Base-by-base conservation (phyloP, 306 rosid species). In the Cucurbita pepo region DNA sequence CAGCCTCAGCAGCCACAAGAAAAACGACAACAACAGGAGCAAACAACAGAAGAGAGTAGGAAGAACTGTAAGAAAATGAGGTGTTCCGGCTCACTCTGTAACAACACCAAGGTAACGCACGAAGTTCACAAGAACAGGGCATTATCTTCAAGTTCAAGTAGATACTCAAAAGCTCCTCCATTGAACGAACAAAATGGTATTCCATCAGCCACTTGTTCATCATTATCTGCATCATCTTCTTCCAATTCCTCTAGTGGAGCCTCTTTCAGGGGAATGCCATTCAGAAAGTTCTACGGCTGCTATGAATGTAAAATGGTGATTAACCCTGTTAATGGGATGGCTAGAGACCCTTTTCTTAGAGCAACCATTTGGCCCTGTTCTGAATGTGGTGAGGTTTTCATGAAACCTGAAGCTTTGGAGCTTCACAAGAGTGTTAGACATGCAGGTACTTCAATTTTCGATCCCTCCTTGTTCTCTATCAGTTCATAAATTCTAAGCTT, bases 301-400 rank as follows among this genome's bases (percentile, higher is more conserved):
- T 91, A 91, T 43, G 99, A 94, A 79, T 94, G 99, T 70, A 76
- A 91, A 75, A 94, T 94, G 97, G 97, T 91, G 76, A 91, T 91
- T n/a, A 96, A 94, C 54, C 99, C 99, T 2, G 87, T 91, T 61
- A 87, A 89, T 53, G 97, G 96, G 45, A 78, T 90, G 76, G 83
- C 95, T 3, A 89, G 89, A 86, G 95, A 89, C 70, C 87, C 96
- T 82, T 90, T 97, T 85, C 81, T 91, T 1, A 86, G 98, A 66
- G 79, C 84, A 1, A 86, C 81, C 81, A 87, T 93, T 74, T 90
- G 90, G 82, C 77, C 97, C 55, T 94, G 97, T 76, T 95, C 97
- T 53, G 86, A 87, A 5, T 94, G 99, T 78, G 94, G 97, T 71
- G 96, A 91, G 77, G 84, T 94, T 72, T 88, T 88, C 89, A 85